Conservation (phyloP, 2,329 filamentous ascomycete genomes). For the Aspergillus sp. region DNA sequence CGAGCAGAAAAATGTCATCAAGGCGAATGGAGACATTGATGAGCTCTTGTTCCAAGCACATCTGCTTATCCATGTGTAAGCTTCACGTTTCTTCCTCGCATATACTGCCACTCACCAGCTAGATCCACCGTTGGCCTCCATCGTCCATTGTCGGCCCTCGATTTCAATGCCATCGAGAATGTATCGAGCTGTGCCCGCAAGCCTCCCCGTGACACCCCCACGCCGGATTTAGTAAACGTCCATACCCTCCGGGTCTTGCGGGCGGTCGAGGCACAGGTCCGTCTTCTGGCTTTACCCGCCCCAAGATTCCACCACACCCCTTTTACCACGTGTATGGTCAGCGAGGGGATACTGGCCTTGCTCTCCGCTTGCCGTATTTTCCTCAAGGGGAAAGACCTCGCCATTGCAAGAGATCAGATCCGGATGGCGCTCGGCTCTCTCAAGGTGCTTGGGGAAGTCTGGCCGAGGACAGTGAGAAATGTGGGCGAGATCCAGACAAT, state of each 20-base stretch:
- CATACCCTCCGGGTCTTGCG: constrained; percentile 45
- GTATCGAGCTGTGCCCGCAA: constrained; percentile 41
- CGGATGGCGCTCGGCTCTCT: constrained; percentile 47
- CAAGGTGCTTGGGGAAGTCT: constrained; percentile 38
- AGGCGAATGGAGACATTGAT: constrained; percentile 28
- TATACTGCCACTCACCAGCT: constrained; percentile 9
- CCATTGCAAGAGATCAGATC: constrained; percentile 45
- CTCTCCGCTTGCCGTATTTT: constrained; percentile 42
- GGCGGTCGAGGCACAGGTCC: constrained; percentile 43
- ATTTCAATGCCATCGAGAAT: constrained; percentile 41
- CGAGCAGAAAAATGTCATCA: constrained; percentile 36
- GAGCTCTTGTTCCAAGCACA: constrained; percentile 81
- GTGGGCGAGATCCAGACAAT: constrained; percentile 46
- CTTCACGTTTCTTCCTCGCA: neutral
- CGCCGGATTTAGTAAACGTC: constrained; percentile 33
- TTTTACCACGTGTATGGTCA: constrained; percentile 47
- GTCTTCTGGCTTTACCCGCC: constrained; percentile 41
- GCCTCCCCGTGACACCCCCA: constrained; percentile 18
- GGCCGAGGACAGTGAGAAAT: constrained; percentile 41
- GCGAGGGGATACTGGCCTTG: constrained; percentile 36
- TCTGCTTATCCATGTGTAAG: constrained; percentile 62
- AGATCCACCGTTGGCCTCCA: constrained; percentile 42
- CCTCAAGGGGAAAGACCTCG: constrained; percentile 35
- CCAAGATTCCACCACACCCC: constrained; percentile 41
- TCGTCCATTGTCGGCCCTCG: constrained; percentile 43